Base-by-base conservation (phyloP, 2,329 filamentous ascomycete genomes). In the Ampelomyces quisqualis region DNA sequence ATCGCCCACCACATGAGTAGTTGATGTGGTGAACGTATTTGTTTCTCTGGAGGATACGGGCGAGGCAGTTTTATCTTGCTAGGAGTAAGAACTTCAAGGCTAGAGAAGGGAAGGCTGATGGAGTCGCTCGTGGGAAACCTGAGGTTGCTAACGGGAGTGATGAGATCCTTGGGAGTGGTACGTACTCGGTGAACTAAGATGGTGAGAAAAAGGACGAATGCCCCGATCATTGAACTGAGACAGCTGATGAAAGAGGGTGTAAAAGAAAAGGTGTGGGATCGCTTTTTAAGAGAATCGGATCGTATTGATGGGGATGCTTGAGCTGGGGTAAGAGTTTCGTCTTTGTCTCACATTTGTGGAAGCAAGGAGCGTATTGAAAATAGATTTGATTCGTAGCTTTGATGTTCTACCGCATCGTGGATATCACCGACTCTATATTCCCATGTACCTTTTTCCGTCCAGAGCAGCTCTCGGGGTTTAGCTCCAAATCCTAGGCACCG, bases 31-130 rank as follows among this genome's bases (percentile, higher is more conserved):
- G 62, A 64, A n/a, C n/a, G n/a, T n/a, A n/a, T n/a, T n/a, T n/a
- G n/a, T n/a, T n/a, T n/a, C n/a, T n/a, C n/a, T n/a, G n/a, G n/a
- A n/a, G n/a, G n/a, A n/a, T n/a, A n/a, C n/a, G n/a, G n/a, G n/a
- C n/a, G 48, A 44, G 62, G 18, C 58, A 64, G 50, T 30, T 64
- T 14, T 65, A 47, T 35, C 45, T 51, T 9, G 38, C 55, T n/a
- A 64, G 61, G 13, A 58, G 48, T 21, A 38, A 43, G 15, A 32
- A 34, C 15, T 64, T 51, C 39, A 47, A 45, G 13, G 46, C 58
- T 4, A 35, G 26, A 17, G 26, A 46, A 14, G 42, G 38, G 15
- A 43, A 37, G 2, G 51, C 41, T 4, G 34, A 24, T 6, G 57
- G 58, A 1, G 45, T 44, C 9, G 2, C 20, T 1, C 13, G n/a